Evolutionary conservation across 2,329 filamentous ascomycete species (phyloP), one percentile per base, ranked within the genome.

Genomic region (Phoma sp.): DNA sequence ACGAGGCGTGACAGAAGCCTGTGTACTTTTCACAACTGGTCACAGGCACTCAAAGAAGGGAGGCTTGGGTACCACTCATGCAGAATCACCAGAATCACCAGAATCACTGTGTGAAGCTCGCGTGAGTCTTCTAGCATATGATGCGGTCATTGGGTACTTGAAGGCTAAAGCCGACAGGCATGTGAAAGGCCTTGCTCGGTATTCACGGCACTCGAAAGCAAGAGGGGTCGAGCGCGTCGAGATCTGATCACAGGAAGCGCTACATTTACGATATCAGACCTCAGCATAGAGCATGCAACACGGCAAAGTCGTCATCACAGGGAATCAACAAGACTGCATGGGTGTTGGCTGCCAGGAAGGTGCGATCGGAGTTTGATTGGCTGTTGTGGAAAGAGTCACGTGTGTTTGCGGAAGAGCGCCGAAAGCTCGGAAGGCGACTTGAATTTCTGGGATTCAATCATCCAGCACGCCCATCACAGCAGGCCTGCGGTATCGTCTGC

Each of bases 331-430:
- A 27, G 25, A 11, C 30, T 7, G 7, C 33, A 18, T n/a, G 18
- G 14, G 18, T 37, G 45, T 13, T 33, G 36, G 35, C 14, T 32
- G 18, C 14, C n/a, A 41, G 25, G 43, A 42, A 8, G 10, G 45
- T 54, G 39, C 70, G 70, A 65, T 72, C 68, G 65, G 38, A 40
- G 44, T 48, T 25, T 70, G 66, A 73, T 72, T 73, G 69, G 70
- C 43, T 57, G 51, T 18, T 29, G 14, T 14, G n/a, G 1, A 23
- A 39, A 22, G 8, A 22, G 47, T 67, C 69, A 70, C 67, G 66
- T 69, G 69, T 35, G 23, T 27, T 32, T 40, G 49, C 58, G 57
- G 61, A 59, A 47, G 58, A 51, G 54, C 52, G 55, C 63, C 59
- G 61, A 67, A 63, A 59, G 53, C 62, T 64, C 59, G 65, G 64